A percentile compares a stretch with the other conserved stretches of the same genome.
Conservation (phyloP, 257 asterid genomes). For the Scutellaria baicalensis region DNA sequence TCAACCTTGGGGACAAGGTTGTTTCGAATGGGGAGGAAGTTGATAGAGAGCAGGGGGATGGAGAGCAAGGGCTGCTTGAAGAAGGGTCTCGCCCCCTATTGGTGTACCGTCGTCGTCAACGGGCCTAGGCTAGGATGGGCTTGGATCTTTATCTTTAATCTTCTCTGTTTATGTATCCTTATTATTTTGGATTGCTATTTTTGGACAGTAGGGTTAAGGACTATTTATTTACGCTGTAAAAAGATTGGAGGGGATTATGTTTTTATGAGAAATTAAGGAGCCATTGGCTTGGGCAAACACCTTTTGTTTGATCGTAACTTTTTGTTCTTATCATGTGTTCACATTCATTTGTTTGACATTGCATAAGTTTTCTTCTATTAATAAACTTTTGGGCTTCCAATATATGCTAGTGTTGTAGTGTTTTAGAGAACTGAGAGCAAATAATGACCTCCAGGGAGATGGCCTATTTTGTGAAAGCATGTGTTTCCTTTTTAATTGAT, state of each 20-base stretch:
- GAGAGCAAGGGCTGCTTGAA: background rate
- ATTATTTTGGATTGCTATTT: too few species aligned
- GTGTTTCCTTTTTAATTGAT: background rate
- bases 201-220: too few species aligned
- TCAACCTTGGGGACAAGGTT: too few species aligned
- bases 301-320: background rate
- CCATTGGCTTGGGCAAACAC: background rate
- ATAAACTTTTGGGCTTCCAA: background rate
- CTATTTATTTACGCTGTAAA: too few species aligned
- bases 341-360: background rate
- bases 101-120: background rate
- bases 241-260: background rate
- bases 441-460: background rate
- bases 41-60: background rate
- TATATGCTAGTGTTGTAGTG: background rate
- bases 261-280: background rate
- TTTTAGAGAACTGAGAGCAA: background rate
- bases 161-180: too few species aligned
- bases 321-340: background rate
- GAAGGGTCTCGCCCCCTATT: background rate
- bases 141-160: too few species aligned
- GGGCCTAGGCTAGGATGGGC: background rate
- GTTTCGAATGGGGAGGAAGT: too few species aligned
- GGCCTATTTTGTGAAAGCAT: background rate
- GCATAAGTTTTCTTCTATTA: background rate